Evolutionary conservation across 805 yeast genomes (phyloP), one percentile per base, ranked within the genome.

Genomic region (Jamesozyma spencerorum): DNA sequence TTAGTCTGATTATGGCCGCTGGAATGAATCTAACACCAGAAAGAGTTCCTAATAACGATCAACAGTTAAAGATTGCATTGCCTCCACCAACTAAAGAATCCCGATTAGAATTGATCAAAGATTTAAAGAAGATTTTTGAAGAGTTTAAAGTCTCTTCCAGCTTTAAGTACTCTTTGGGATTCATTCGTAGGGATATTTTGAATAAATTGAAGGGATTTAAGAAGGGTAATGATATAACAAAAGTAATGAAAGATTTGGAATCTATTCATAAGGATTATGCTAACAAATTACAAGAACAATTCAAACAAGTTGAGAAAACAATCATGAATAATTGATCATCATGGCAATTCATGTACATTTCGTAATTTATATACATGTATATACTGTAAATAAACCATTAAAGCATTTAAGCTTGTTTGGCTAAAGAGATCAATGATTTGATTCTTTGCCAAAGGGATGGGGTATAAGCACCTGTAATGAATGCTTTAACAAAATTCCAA

Each of bases 391-490:
- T 14, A 18, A 8, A 17, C 29, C n/a, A 31, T n/a, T 34, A 27
- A 27, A 31, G 13, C 7, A 17, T n/a, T 22, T 7, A 13, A 34
- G 10, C 28, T 48, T 69, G 71, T 46, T 63, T 71, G n/a, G 81
- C 78, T 47, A 77, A 51, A 0, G 74, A 66, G 39, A 74, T 66
- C 31, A 78, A 47, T 3, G 80, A 74, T 49, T 74, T 76, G 31
- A 75, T 50, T 51, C 74, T 75, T 46, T 77, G 77, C 92, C 94
- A 84, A 31, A 71, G 47, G 38, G 90, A 76, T 38, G 64, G 72
- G 49, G 83, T 85, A 54, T 92, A 92, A 19, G 95, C 94, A 18
- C 88, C 90, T 31, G 74, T 72, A 55, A 87, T 88, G 60, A 92
- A 72, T 28, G 85, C 79, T 43, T 73, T 73, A 4, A 92, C 92